phyloP scores from a whole-genome alignment of 331 rosid genomes.

The Saraca asoca region DNA sequence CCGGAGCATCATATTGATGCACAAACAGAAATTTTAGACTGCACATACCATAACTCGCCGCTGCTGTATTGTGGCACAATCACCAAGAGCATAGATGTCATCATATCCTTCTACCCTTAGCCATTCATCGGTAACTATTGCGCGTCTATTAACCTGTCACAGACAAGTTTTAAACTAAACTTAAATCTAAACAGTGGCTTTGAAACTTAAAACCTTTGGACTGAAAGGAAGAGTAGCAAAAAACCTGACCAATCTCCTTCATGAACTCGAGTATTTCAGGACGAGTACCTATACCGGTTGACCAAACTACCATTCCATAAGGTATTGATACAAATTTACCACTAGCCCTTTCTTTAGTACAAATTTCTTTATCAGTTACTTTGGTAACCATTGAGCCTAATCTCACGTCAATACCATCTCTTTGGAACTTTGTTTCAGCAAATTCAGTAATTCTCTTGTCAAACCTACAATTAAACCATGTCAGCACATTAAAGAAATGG shows the following conservation, averaged over 20 bases:
- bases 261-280: conserved; percentile 77
- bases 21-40: background rate
- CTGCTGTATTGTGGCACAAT: conserved; percentile 83
- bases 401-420: conserved; percentile 85
- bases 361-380: conserved; percentile 75
- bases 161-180: conserved; percentile 22
- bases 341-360: conserved; percentile 56
- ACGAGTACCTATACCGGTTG: conserved; percentile 89
- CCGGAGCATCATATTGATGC: background rate
- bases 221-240: conserved; percentile 17
- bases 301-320: conserved; percentile 94
- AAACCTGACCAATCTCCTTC: conserved; percentile 97
- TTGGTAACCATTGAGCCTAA: conserved; percentile 80
- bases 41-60: conserved; percentile 74
- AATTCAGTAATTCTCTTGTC: conserved; percentile 88
- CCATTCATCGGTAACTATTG: conserved; percentile 89
- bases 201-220: background rate
- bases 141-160: conserved; percentile 65
- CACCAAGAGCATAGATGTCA: conserved; percentile 86
- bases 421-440: conserved; percentile 77
- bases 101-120: conserved; percentile 78
- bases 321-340: conserved; percentile 67
- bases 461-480: conserved; percentile 53
- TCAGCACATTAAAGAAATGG: background rate
- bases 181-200: conserved; percentile 14